Evolutionary conservation across 2,329 filamentous ascomycete species (phyloP).

Genomic region (Lasiodiplodia gonubiensis): DNA sequence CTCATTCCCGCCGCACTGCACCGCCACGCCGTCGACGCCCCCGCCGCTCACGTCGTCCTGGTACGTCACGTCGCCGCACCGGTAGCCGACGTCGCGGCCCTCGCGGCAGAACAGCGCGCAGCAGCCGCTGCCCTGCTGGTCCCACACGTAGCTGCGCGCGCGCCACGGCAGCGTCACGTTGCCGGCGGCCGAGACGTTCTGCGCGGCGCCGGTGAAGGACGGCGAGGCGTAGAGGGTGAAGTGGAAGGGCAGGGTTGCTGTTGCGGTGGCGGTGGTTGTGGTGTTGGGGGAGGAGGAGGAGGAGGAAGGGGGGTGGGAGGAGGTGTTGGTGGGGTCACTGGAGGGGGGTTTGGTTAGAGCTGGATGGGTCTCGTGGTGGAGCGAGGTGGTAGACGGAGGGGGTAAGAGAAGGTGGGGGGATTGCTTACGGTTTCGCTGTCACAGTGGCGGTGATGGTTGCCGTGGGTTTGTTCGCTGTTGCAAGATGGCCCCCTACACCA

Average conservation of each 20-base stretch:
- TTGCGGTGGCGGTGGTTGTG: not conserved
- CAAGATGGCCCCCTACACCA: not conserved
- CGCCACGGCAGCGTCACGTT: not conserved
- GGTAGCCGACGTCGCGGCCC: not conserved
- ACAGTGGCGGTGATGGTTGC: not conserved
- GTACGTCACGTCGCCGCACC: not conserved
- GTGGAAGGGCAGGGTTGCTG: not conserved
- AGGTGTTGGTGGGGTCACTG: not conserved
- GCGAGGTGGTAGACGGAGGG: not conserved
- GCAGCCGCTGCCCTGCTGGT: not conserved
- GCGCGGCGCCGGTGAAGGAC: not conserved
- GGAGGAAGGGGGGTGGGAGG: not conserved
- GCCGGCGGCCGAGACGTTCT: not conserved
- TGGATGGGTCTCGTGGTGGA: not conserved
- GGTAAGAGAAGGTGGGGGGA: not conserved
- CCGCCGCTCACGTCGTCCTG: not conserved
- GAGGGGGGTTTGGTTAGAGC: not conserved
- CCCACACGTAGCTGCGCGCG: conserved; percentile 6
- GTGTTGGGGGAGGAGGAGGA: not conserved
- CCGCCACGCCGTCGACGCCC: not conserved
- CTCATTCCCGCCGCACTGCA: not conserved
- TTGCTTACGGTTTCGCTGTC: not conserved
- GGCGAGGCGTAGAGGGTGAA: conserved; percentile 1
- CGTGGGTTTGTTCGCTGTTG: not conserved
- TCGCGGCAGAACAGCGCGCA: conserved; percentile 12